A percentile compares a stretch with the other conserved stretches of the same genome.
These are phyloP conservation scores for Adansonia digitata DNA, from an alignment of 345 rosid genomes.

Conservation along the genomic window DNA sequence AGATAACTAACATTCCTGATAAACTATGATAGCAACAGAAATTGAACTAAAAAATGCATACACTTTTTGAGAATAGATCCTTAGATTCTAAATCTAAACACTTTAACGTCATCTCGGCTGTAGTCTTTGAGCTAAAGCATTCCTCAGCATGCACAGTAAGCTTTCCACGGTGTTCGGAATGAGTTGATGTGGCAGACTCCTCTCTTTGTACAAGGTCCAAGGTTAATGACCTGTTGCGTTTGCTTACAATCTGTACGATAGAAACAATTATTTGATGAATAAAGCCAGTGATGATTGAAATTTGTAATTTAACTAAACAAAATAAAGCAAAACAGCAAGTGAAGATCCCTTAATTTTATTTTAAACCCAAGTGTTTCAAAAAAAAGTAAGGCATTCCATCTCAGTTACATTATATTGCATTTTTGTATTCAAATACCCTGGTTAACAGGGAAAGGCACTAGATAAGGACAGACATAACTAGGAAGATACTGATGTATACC, in stretches of 20 bases:
- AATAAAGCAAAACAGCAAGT: not conserved
- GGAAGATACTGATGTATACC: conserved; percentile 34
- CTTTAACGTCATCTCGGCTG: conserved; percentile 63
- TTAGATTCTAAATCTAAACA: conserved; percentile 75
- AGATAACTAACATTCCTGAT: conserved; percentile 7
- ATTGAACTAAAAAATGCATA: conserved; percentile 32
- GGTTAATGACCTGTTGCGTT: conserved; percentile 41
- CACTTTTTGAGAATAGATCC: conserved; percentile 72
- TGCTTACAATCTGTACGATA: conserved; percentile 50
- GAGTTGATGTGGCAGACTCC: conserved; percentile 35
- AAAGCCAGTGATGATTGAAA: not conserved
- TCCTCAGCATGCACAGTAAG: conserved; percentile 85
- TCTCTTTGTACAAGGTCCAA: conserved; percentile 53
- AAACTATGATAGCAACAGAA: conserved; percentile 8
- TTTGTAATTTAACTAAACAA: not conserved
- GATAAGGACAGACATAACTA: not conserved
- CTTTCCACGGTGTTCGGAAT: conserved; percentile 43
- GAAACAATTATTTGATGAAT: not conserved
- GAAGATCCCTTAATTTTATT: not conserved
- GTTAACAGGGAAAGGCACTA: not conserved
- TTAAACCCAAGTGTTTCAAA: not conserved
- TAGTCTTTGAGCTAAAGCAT: conserved; percentile 64
- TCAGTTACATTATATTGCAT: not conserved
- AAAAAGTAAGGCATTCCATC: not conserved
- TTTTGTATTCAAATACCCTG: not conserved